Conservation (phyloP, 2,329 filamentous ascomycete species). For the Phyllosticta ampelicida region DNA sequence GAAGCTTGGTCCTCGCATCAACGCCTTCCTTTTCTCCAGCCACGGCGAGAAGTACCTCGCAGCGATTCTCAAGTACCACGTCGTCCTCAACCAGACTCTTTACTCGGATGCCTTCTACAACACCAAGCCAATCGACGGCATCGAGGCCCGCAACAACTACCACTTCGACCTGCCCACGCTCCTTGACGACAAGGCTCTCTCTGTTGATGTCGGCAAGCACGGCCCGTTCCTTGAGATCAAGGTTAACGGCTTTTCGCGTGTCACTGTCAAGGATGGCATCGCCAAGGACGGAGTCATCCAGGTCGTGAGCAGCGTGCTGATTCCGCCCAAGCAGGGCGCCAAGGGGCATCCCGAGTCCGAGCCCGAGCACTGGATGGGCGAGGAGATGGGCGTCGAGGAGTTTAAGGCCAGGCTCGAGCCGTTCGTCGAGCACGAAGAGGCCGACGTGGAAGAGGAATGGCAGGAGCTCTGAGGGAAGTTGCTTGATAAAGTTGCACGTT, state of each 20-base stretch:
- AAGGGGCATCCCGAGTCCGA: slow-evolving; percentile 22
- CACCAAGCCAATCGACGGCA: slow-evolving; percentile 18
- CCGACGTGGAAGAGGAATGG: slow-evolving; percentile 2
- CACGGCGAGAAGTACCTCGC: slow-evolving; percentile 64
- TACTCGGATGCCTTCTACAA: slow-evolving; percentile 78
- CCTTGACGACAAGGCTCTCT: slow-evolving; percentile 53
- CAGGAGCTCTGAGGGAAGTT: slow-evolving; percentile 2
- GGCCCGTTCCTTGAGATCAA: slow-evolving; percentile 60
- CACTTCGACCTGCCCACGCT: slow-evolving; percentile 65
- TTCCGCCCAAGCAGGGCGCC: slow-evolving; percentile 57
- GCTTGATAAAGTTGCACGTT: not conserved
- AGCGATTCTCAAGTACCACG: slow-evolving; percentile 68
- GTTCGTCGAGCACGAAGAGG: slow-evolving; percentile 17
- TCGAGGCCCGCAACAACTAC: not conserved
- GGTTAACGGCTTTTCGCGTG: slow-evolving; percentile 61
- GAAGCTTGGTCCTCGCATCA: slow-evolving; percentile 59
- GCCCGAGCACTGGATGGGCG: slow-evolving; percentile 21
- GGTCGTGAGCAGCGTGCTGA: slow-evolving; percentile 58
- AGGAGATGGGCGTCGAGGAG: slow-evolving; percentile 46
- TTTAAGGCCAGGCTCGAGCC: slow-evolving; percentile 42
- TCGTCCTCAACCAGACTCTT: slow-evolving; percentile 61
- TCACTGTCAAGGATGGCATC: slow-evolving; percentile 58
- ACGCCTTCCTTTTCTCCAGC: slow-evolving; percentile 76
- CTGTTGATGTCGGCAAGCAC: slow-evolving; percentile 59
- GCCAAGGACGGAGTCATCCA: slow-evolving; percentile 77